phyloP scores from a whole-genome alignment of 202 grass and related monocot species.

The Bolboschoenoplectus hybrid region DNA sequence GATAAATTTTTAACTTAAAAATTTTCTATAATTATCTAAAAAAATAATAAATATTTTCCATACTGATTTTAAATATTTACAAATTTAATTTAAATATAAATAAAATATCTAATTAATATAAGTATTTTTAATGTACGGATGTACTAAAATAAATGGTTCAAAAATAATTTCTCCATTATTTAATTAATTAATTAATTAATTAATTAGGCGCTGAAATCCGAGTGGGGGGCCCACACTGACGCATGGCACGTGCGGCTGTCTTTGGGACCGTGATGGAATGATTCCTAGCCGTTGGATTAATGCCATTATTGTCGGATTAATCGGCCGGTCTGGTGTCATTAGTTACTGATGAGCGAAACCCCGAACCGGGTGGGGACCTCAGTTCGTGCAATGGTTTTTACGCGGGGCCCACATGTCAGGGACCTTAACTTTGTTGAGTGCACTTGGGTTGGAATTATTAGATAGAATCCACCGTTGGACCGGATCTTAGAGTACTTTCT shows the following conservation, averaged over 20 bases:
- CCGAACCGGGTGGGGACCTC: neutral
- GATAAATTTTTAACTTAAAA: no score
- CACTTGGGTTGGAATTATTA: slow-evolving; percentile 29
- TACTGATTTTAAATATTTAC: no score
- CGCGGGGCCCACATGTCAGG: slow-evolving; percentile 21
- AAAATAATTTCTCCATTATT: slow-evolving; percentile 28
- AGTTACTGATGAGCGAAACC: no score
- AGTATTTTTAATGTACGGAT: no score
- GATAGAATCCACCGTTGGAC: slow-evolving; percentile 56
- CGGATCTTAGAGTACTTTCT: neutral
- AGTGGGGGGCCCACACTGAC: slow-evolving; percentile 23
- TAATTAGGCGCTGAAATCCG: slow-evolving; percentile 44
- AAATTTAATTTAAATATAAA: no score
- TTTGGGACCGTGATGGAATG: slow-evolving; percentile 37
- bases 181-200: slow-evolving; percentile 56
- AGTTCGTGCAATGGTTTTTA: neutral
- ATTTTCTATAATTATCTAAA: no score
- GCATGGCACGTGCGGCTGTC: slow-evolving; percentile 58
- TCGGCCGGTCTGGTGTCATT: no score
- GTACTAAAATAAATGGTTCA: no score
- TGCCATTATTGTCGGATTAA: no score
- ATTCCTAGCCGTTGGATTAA: slow-evolving; percentile 6
- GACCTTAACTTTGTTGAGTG: slow-evolving; percentile 24
- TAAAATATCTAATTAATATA: no score
- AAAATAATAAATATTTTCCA: no score